Conservation (phyloP, 106 monocot genomes). For the Triglochin maritima region DNA sequence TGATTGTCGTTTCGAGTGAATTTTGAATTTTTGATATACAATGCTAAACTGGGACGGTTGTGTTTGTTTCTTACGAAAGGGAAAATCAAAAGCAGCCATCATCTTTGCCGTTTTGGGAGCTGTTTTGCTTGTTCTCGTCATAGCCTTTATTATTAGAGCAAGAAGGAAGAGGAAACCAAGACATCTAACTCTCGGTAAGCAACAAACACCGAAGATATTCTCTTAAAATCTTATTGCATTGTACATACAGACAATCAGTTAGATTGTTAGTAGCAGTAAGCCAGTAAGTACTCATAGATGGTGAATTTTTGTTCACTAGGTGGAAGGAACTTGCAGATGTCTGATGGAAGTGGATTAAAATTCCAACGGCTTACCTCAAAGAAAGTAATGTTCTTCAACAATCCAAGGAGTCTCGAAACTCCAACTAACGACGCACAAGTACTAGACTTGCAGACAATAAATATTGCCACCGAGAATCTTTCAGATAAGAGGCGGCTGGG, state of each 20-base stretch:
- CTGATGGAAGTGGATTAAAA: constrained; percentile 5
- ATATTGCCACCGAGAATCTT: constrained; percentile 9
- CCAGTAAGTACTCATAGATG: too few relatives aligned
- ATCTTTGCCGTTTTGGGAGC: neutral
- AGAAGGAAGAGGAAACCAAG: constrained; percentile 8
- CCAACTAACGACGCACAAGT: neutral
- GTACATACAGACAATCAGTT: neutral
- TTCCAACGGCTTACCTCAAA: constrained; percentile 2
- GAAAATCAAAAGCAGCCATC: neutral
- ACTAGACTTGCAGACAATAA: constrained; percentile 10
- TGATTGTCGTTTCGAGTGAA: too few relatives aligned
- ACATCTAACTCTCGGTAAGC: constrained; percentile 4
- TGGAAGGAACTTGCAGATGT: constrained; percentile 2
- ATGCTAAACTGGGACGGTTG: neutral
- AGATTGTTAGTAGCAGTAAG: too few relatives aligned
- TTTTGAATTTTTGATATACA: too few relatives aligned
- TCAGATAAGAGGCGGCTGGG: constrained; percentile 6
- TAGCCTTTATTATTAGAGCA: neutral
- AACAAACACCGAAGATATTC: too few relatives aligned
- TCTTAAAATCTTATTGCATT: too few relatives aligned
- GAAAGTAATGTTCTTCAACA: neutral
- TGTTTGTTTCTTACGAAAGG: neutral
- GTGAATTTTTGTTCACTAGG: neutral
- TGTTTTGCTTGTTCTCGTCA: neutral
- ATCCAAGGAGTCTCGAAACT: neutral